These are phyloP conservation scores for Pezicula radicicola DNA, from an alignment of 2,329 filamentous ascomycete genomes.

Conservation along the genomic window DNA sequence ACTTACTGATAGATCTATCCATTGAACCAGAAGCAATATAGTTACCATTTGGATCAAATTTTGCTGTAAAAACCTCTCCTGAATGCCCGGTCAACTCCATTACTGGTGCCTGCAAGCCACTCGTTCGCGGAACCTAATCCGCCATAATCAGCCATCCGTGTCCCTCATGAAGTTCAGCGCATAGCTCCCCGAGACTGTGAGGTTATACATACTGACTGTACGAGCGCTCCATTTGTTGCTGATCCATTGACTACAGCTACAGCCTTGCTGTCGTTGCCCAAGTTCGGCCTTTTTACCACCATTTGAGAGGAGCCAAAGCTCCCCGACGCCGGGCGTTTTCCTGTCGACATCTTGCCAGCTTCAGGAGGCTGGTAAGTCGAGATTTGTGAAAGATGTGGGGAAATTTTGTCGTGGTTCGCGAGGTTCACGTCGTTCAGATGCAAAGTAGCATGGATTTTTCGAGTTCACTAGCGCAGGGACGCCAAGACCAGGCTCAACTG, in stretches of 20 bases:
- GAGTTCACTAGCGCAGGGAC: background rate
- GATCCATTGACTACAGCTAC: conserved; percentile 55
- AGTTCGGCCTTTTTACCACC: conserved; percentile 85
- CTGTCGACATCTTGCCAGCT: conserved; percentile 66
- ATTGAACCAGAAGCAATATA: conserved; percentile 92
- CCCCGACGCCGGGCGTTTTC: conserved; percentile 87
- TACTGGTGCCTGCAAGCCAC: conserved; percentile 80
- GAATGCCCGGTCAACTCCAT: conserved; percentile 84
- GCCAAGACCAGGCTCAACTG: conserved; percentile 1
- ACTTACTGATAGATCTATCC: conserved; percentile 84
- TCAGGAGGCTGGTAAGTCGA: background rate
- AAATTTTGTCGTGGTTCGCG: background rate
- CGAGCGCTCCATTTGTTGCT: conserved; percentile 57
- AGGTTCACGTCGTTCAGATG: background rate
- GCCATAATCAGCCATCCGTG: conserved; percentile 17
- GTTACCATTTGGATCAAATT: conserved; percentile 85
- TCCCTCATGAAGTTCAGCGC: conserved; percentile 14
- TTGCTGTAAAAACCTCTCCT: conserved; percentile 88
- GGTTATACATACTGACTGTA: conserved; percentile 57
- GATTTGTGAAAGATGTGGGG: background rate
- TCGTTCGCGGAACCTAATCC: conserved; percentile 70
- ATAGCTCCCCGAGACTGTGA: conserved; percentile 3
- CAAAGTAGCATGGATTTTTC: background rate
- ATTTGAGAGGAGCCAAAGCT: conserved; percentile 77
- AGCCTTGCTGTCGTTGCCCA: conserved; percentile 45